A percentile compares a stretch with the other conserved stretches of the same genome.
phyloP scores from a whole-genome alignment of 257 asterid genomes.

The Pogostemon cablin region DNA sequence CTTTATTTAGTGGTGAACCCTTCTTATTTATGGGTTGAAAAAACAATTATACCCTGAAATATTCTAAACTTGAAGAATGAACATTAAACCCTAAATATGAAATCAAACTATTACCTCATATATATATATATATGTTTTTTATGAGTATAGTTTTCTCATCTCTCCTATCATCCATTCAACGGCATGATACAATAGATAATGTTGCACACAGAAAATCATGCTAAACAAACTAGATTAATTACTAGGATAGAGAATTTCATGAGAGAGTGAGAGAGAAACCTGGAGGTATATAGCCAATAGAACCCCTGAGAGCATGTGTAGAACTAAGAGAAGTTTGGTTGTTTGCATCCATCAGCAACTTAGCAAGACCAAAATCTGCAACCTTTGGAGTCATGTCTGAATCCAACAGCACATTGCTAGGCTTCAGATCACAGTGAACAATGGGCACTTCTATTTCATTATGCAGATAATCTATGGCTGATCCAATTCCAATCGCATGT shows the following conservation, averaged over 20 bases:
- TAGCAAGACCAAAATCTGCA: slow-evolving; percentile 68
- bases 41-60: too few species aligned
- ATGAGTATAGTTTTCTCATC: too few species aligned
- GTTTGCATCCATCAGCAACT: slow-evolving; percentile 35
- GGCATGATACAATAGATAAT: too few species aligned
- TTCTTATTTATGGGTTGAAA: too few species aligned
- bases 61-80: too few species aligned
- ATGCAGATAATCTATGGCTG: slow-evolving; percentile 58
- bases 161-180: too few species aligned
- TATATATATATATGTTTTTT: too few species aligned
- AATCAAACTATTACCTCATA: too few species aligned
- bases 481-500: slow-evolving; percentile 49
- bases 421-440: slow-evolving; percentile 67
- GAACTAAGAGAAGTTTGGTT: slow-evolving; percentile 44
- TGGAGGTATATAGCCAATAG: slow-evolving; percentile 79
- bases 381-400: slow-evolving; percentile 60
- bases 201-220: background rate
- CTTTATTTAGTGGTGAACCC: too few species aligned
- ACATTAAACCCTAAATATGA: too few species aligned
- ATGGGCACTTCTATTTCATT: slow-evolving; percentile 46
- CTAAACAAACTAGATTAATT: background rate
- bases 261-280: slow-evolving; percentile 35
- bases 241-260: background rate
- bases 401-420: slow-evolving; percentile 60
- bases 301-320: slow-evolving; percentile 55